These are phyloP conservation scores for Lasiosphaeriaceae sp. DNA, from an alignment of 495 filamentous ascomycete genomes.

Conservation along the genomic window DNA sequence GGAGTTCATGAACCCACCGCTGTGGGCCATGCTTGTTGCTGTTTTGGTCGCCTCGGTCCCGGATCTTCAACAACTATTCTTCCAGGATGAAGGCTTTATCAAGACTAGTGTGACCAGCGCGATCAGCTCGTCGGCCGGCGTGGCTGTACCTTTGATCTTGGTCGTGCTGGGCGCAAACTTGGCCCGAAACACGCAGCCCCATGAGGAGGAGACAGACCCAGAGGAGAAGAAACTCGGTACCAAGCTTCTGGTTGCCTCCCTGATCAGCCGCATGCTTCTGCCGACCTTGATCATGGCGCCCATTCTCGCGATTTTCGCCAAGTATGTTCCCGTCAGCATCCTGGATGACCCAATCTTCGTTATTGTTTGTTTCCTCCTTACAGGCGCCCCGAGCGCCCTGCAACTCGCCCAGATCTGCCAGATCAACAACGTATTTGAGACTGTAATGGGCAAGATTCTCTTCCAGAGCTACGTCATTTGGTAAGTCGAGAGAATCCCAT, in stretches of 20 bases:
- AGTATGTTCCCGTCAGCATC: slow-evolving; percentile 89
- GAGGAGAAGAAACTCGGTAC: slow-evolving; percentile 63
- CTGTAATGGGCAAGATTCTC: slow-evolving; percentile 84
- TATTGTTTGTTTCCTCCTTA: slow-evolving; percentile 93
- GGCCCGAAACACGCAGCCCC: slow-evolving; percentile 63
- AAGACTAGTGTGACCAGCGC: slow-evolving; percentile 90
- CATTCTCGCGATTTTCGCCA: slow-evolving; percentile 83
- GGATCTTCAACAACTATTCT: slow-evolving; percentile 76
- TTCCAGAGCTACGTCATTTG: slow-evolving; percentile 98
- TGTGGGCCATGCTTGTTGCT: slow-evolving; percentile 92
- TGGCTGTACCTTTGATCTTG: slow-evolving; percentile 91
- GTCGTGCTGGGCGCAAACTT: slow-evolving; percentile 96
- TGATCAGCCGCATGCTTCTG: slow-evolving; percentile 87
- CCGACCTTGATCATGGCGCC: slow-evolving; percentile 92
- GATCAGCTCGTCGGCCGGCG: slow-evolving; percentile 76
- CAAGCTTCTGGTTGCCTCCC: slow-evolving; percentile 76
- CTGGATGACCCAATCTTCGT: slow-evolving; percentile 97
- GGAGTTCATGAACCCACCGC: slow-evolving; percentile 97
- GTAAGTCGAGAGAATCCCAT: slow-evolving; percentile 45
- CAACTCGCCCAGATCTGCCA: slow-evolving; percentile 98
- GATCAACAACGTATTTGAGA: slow-evolving; percentile 93
- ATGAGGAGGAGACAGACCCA: slow-evolving; percentile 55
- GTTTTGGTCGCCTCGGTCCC: slow-evolving; percentile 91
- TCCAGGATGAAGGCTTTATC: slow-evolving; percentile 83
- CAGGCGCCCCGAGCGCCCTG: slow-evolving; percentile 88